Evolutionary conservation across 305 asterid species (phyloP), one percentile per base, ranked within the genome.

Genomic region (Andrographis paniculata): DNA sequence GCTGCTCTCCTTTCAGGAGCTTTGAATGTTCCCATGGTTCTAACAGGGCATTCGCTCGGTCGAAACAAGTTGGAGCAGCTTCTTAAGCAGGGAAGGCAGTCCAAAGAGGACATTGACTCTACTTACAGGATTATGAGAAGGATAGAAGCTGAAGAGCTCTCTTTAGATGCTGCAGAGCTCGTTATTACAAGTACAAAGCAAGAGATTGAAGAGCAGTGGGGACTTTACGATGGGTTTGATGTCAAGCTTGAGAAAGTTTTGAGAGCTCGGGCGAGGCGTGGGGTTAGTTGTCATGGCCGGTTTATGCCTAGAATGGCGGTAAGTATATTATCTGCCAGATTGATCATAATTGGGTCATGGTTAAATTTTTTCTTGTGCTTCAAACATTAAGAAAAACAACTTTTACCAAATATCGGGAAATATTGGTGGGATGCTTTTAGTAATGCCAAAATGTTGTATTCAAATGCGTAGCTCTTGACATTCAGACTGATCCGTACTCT

Each of bases 131-230:
- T 84, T 53, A 81, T 78, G 93, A 63, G 95, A 62, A 81, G 95
- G 68, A 84, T 78, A 21, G 95, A 81, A 55, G 95, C 77, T 0
- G 95, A 84, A 55, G 95, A 84, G 66, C 84, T 78, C 35, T 72
- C 87, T 0, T 72, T 84, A 22, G 95, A 84, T 57, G 89, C 89
- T 46, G 89, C 93, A 2, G 95, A 78, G 62, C 79, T 84, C 22
- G 80, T 84, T 37, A 76, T 84, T 51, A 84, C 95, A 3, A 81
- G 95, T 64, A 84, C 95, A 15, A 78, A 70, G 61, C 95, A 84
- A 68, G 95, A 84, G 80, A 81, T 84, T 66, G 93, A 81, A 9
- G 89, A 84, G 18, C 95, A 84, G 35, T 84, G 95, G 95, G 95
- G 95, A 20, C 53, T 84, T 17, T 84, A 84, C 42, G 95, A 84